Base-by-base conservation (phyloP, 768 basidiomycete genomes). In the Leccinum truebloodii region DNA sequence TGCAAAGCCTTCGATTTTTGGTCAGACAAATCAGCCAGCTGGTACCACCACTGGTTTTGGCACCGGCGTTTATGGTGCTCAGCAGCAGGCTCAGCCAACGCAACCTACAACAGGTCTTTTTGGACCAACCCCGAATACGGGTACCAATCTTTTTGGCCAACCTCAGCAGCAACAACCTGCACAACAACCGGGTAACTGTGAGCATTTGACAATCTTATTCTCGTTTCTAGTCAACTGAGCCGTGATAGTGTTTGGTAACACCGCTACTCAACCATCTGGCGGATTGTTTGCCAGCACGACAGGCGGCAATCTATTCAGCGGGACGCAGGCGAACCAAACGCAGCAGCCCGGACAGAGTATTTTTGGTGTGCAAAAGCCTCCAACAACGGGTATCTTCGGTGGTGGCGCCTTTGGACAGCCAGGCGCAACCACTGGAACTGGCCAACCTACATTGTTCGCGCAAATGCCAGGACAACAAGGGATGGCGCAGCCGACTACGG, bases 391-490 rank as follows among this genome's bases (percentile, higher is more conserved):
- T 58, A 63, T 84, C 26, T 86, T 86, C n/a, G 82, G 84, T 24
- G 82, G 84, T 63, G 75, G 75, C n/a, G 68, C 73, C 9, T 79
- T 83, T 35, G 81, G 80, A 28, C 82, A 84, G 62, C 69, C 77
- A 52, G 63, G 63, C 58, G 67, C 75, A 18, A 67, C 55, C 59
- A 77, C 64, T 52, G 73, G 66, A 28, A 63, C 69, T 51, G 69
- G 72, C n/a, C 73, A 74, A 24, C 67, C 66, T 1, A 69, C 69
- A 32, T 67, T 87, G 14, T 89, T 89, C 60, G 86, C 86, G 30
- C 79, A 75, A 57, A 70, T 80, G 7, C 71, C 84, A 22, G 80
- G 80, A 16, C 83, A 86, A 67, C 70, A 68, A 48, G 55, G 71
- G 28, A 65, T 59, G 51, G 73, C 75, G 51, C 82, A 81, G 59